These are phyloP conservation scores for Stachybotrys elegans DNA, from an alignment of 2,329 filamentous ascomycete species.

Conservation along the genomic window DNA sequence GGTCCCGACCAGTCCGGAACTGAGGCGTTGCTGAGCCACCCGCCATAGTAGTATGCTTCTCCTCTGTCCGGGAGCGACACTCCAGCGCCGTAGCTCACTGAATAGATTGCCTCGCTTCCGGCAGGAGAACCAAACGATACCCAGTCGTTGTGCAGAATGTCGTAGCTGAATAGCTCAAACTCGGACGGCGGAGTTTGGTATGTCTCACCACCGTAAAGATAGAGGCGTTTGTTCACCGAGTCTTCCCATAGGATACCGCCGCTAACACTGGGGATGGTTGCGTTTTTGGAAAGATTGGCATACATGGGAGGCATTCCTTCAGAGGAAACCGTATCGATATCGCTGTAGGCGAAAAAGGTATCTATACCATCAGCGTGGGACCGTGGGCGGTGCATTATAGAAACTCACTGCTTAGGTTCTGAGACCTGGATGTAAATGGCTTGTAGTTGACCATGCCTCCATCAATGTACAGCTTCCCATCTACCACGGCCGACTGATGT, in stretches of 20 bases:
- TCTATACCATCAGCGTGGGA: conserved; percentile 11
- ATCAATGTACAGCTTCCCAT: conserved; percentile 56
- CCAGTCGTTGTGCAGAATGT: conserved; percentile 53
- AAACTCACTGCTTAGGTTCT: conserved; percentile 52
- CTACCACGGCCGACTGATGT: conserved; percentile 56
- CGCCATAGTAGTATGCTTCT: conserved; percentile 57
- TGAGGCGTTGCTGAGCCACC: conserved; percentile 53
- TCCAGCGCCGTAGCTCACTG: conserved; percentile 53
- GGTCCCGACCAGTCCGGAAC: conserved; percentile 44
- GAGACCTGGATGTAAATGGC: conserved; percentile 38
- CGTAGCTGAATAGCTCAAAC: conserved; percentile 52
- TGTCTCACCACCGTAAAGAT: conserved; percentile 58
- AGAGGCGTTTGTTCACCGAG: conserved; percentile 57
- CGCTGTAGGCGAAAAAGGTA: conserved; percentile 45
- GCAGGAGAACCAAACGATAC: conserved; percentile 34
- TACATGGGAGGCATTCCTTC: conserved; percentile 49
- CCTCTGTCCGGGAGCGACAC: conserved; percentile 48
- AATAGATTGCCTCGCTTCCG: conserved; percentile 29
- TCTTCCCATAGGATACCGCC: conserved; percentile 54
- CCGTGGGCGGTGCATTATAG: background rate
- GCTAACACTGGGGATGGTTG: conserved; percentile 42
- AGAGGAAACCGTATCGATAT: conserved; percentile 40
- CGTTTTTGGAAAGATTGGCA: conserved; percentile 54
- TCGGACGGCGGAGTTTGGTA: conserved; percentile 38
- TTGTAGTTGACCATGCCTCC: conserved; percentile 55